Evolutionary conservation across 768 basidiomycete species (phyloP), one percentile per base, ranked within the genome.

Genomic region (Hygrocybe coccinea): DNA sequence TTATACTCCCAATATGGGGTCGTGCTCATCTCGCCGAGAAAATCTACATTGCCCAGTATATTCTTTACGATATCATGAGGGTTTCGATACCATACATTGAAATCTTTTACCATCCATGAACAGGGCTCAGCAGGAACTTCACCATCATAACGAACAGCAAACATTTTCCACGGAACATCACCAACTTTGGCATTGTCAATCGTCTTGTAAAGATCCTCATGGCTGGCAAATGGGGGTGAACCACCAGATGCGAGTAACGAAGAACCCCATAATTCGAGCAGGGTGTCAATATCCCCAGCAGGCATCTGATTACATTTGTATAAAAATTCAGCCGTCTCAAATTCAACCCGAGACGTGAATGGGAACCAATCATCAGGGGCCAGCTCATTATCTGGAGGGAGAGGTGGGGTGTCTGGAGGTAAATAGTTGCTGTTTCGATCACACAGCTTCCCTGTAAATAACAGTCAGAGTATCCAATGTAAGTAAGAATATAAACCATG

Each of bases 1-100:
- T 68, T 66, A 33, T 60, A 59, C 6, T 67, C 64, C 7, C 62
- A 54, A 47, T 68, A 69, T 0, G 74, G 71, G 2, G 62, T 58
- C 39, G 60, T 62, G 53, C 77, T 72, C 7, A 73, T 67, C 19
- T 69, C 59, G 1, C 57, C 64, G 0, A 62, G 52, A 49, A 74
- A 73, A 24, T 74, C 73, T 0, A 69, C 65, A 46, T 74, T 76
- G 6, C 57, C 66, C 2, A 74, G 60, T 45, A 69, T 62, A 8
- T 68, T 64, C 4, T 68, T 36, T 2, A 72, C 39, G 1, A 78
- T 63, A 0, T 38, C 19, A 0, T 57, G 58, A 1, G 71, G 66
- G 54, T 76, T 59, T 0, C 72, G 63, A 52, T 61, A 73, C 63
- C 69, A 74, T 5, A 73, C 63, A 29, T 68, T 61, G 57, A 67